Conservation (phyloP, 139 green algal species). For the Closterium sp. region DNA sequence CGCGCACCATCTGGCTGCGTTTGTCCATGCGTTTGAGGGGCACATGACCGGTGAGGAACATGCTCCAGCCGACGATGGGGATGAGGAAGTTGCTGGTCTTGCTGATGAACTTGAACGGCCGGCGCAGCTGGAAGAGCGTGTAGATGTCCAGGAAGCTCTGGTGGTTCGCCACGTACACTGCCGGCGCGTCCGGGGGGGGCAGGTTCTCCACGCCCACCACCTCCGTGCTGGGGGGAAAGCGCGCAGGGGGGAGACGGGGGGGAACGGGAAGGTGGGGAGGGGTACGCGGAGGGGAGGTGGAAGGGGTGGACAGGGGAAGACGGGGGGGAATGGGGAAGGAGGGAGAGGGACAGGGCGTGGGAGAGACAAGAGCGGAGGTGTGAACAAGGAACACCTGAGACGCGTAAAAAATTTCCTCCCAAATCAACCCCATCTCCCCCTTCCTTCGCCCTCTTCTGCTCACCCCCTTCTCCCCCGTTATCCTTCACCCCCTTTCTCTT, state of each 20-base stretch:
- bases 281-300: not conserved
- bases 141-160: constrained; percentile 85
- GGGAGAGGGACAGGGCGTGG: too few relatives aligned
- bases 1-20: constrained; percentile 75
- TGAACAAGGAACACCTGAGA: too few relatives aligned
- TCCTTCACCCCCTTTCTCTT: too few relatives aligned
- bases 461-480: too few relatives aligned
- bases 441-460: too few relatives aligned
- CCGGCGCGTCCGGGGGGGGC: constrained; percentile 66
- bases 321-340: too few relatives aligned
- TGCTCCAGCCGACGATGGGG: constrained; percentile 95
- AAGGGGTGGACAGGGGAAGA: too few relatives aligned
- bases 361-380: too few relatives aligned
- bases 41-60: constrained; percentile 96
- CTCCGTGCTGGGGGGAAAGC: constrained; percentile 60
- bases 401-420: too few relatives aligned
- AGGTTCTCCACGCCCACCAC: constrained; percentile 85
- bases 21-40: constrained; percentile 85
- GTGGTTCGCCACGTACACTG: constrained; percentile 97
- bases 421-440: too few relatives aligned
- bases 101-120: constrained; percentile 94
- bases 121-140: constrained; percentile 51
- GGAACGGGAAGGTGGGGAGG: not conserved
- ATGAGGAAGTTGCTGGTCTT: constrained; percentile 96
- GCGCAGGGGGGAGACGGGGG: too few relatives aligned